Conservation (phyloP, 257 asterid genomes). For the Nyctanthes arbortristis region DNA sequence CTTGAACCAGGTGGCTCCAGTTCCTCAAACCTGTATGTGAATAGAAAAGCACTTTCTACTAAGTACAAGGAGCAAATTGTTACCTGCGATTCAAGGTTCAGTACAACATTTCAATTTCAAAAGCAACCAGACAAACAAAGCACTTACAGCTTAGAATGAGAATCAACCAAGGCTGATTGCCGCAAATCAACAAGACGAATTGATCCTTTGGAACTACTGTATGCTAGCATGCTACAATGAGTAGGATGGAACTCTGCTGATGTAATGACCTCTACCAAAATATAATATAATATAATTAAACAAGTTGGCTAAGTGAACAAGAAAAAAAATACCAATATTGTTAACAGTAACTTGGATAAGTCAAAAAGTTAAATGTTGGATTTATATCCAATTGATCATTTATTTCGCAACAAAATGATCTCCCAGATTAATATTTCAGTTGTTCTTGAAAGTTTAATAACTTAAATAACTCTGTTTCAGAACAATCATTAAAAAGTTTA, state of each 20-base stretch:
- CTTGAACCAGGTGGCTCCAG: constrained; percentile 86
- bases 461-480: not conserved
- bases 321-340: too few species aligned
- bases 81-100: constrained; percentile 1
- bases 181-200: constrained; percentile 98
- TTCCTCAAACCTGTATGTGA: constrained; percentile 74
- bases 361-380: constrained; percentile 20
- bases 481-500: too few species aligned
- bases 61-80: constrained; percentile 7
- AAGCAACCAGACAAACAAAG: constrained; percentile 5
- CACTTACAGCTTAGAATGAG: constrained; percentile 90
- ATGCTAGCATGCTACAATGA: constrained; percentile 90
- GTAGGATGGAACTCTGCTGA: constrained; percentile 99
- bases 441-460: not conserved
- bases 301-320: constrained; percentile 15
- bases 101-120: constrained; percentile 19
- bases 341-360: constrained; percentile 13
- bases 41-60: constrained; percentile 23
- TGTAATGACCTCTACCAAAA: constrained; percentile 94
- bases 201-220: constrained; percentile 99
- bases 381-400: not conserved
- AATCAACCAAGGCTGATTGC: constrained; percentile 95
- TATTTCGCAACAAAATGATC: constrained; percentile 12
- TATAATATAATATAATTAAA: too few species aligned
- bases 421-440: not conserved